phyloP scores from a whole-genome alignment of 129 eudicot species.

The Solidago caesia region DNA sequence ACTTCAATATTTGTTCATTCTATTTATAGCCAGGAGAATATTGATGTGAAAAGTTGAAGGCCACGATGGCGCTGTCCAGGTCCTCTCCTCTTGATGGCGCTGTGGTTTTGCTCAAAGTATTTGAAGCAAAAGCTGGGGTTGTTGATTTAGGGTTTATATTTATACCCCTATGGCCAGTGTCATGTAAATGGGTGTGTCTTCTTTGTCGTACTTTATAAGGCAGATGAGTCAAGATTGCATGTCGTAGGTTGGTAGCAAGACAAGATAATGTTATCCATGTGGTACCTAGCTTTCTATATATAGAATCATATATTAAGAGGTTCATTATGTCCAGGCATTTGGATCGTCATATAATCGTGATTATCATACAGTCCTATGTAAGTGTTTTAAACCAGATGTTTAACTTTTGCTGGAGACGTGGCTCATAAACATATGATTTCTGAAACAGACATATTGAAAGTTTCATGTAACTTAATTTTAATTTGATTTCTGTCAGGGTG shows the following conservation, averaged over 20 bases:
- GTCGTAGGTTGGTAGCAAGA: neutral
- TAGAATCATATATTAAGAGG: neutral
- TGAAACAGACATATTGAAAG: constrained; percentile 11
- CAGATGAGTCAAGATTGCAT: neutral
- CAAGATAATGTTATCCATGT: neutral
- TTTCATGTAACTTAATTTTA: constrained; percentile 9
- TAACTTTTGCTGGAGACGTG: constrained; percentile 12
- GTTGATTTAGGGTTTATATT: neutral
- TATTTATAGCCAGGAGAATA: neutral
- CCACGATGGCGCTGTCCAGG: neutral
- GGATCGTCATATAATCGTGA: neutral
- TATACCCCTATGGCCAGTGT: neutral
- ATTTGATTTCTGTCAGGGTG: constrained; percentile 57
- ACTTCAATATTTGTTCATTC: neutral
- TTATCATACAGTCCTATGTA: constrained; percentile 1
- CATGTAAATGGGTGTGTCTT: neutral
- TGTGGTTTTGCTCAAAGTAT: neutral
- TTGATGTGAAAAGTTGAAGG: neutral
- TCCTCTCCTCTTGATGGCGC: neutral
- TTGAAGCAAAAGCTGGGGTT: neutral
- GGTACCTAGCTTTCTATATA: constrained; percentile 2
- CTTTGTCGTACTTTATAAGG: neutral
- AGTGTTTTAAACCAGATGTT: constrained; percentile 5
- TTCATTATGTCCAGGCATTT: neutral
- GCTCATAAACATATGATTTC: constrained; percentile 17